Evolutionary conservation across 495 filamentous ascomycete genomes (phyloP), one percentile per base, ranked within the genome.

Genomic region (Talaromyces wortmannii): DNA sequence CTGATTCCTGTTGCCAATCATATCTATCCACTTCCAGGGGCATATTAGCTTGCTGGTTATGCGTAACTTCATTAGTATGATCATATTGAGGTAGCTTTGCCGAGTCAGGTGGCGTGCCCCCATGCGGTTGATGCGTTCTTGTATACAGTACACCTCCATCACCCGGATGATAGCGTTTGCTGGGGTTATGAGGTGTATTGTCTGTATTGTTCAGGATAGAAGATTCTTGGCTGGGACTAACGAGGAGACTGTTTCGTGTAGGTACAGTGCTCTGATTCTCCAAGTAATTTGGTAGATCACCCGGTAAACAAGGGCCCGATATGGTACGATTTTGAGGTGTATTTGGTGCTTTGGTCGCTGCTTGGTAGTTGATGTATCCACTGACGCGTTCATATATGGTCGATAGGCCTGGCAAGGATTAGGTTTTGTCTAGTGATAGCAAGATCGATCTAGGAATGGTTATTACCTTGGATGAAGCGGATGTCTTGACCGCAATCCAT

Each of bases 381-480:
- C 31, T 36, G 30, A 50, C 48, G 7, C 48, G 31, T 16, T 50
- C 31, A 10, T 50, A 50, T 31, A 50, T 7, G 1, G 48, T 50
- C 17, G 48, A 50, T 4, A 50, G 13, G 18, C 48, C 48, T 50
- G 16, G 30, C 10, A 4, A 48, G 13, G 7, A 33, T 50, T 12
- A 50, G n/a, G 48, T 13, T 16, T 36, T 33, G 13, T 8, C 6
- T 12, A 10, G 30, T 15, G 15, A 33, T 7, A 17, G 31, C 30
- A 32, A 12, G 7, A 31, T 3, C 7, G 7, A 49, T n/a, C n/a
- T n/a, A 31, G 47, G 5, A 49, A 45, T 45, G n/a, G n/a, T 5
- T 13, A 50, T 33, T 50, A 50, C 48, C 48, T 50, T 50, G 13
- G 13, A 50, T 50, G 15, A 50, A 50, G 13, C 48, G 48, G 10